Percentiles rank a stretch among this genome's conserved stretches.
Conservation (phyloP, 2,329 filamentous ascomycete species). For the Colletotrichum sp. region DNA sequence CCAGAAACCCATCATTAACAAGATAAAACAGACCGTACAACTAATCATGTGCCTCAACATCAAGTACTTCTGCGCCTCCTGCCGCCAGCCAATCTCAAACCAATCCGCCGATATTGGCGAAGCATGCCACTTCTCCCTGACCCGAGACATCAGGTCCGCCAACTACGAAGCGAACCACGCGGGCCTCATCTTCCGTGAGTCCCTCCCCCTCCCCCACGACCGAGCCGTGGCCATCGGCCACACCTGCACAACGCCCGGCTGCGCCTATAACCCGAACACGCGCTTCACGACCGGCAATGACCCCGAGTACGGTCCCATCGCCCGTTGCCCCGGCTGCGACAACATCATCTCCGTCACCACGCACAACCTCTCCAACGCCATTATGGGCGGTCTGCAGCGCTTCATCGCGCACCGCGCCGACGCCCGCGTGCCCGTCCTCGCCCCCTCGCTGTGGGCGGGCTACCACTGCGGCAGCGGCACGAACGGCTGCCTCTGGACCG, state of each 20-base stretch:
- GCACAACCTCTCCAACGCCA: not conserved
- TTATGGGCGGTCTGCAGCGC: not conserved
- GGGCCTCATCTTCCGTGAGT: not conserved
- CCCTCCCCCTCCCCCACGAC: not conserved
- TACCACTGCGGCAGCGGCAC: not conserved
- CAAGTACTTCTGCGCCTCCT: not conserved
- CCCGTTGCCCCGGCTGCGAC: not conserved
- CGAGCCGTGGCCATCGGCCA: not conserved
- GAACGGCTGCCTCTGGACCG: not conserved
- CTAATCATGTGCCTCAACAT: not conserved
- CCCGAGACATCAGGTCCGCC: not conserved
- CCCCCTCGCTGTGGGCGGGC: conserved; percentile 1
- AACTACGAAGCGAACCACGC: not conserved
- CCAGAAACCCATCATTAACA: not conserved
- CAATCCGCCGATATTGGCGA: not conserved
- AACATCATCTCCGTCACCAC: not conserved
- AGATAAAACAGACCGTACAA: not conserved
- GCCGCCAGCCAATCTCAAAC: not conserved
- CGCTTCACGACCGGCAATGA: not conserved
- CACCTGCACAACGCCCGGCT: not conserved
- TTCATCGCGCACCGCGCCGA: conserved; percentile 9
- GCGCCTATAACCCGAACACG: not conserved
- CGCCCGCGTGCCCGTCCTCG: conserved; percentile 17
- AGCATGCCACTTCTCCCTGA: not conserved
- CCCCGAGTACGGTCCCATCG: not conserved